Percentiles rank a stretch among this genome's conserved stretches.
Conservation (phyloP, 2,329 filamentous ascomycete genomes). For the Diaporthe aspalathi region DNA sequence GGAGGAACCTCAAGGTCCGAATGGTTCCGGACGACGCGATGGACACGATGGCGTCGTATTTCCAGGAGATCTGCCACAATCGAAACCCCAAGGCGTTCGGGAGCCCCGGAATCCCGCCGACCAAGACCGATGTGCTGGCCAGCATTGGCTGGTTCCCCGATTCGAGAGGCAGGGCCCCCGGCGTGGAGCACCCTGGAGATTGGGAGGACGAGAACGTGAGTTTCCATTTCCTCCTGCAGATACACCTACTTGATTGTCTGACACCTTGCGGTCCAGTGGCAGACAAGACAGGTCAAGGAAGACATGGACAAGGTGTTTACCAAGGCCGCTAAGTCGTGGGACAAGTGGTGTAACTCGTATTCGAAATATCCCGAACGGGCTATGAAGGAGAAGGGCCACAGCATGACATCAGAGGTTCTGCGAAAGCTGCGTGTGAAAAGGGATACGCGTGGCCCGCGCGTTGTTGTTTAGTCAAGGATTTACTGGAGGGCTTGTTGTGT, state of each 20-base stretch:
- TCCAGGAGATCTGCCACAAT: conserved; percentile 33
- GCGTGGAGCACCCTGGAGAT: conserved; percentile 4
- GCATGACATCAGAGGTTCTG: conserved; percentile 17
- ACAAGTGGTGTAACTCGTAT: conserved; percentile 29
- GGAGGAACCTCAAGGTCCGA: conserved; percentile 10
- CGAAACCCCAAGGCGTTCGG: conserved; percentile 25
- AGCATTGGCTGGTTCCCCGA: conserved; percentile 31
- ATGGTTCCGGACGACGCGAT: conserved; percentile 29
- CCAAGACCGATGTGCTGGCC: conserved; percentile 29
- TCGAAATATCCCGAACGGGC: conserved; percentile 26
- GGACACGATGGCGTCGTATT: conserved; percentile 32
- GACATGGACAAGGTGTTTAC: conserved; percentile 31
- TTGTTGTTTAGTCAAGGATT: neutral
- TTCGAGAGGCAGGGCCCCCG: conserved; percentile 9
- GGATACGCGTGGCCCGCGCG: neutral
- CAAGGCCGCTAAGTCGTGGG: conserved; percentile 29
- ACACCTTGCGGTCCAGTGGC: neutral
- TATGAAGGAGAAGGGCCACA: conserved; percentile 27
- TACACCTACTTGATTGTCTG: neutral
- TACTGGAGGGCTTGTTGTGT: neutral
- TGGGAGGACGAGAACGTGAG: conserved; percentile 35
- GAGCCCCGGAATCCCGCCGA: conserved; percentile 19
- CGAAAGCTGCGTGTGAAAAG: conserved; percentile 24
- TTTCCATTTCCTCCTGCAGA: neutral
- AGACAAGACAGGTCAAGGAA: conserved; percentile 33